These are phyloP conservation scores for Saccharum hybrid DNA, from an alignment of 202 grass and related monocot genomes.

Conservation along the genomic window DNA sequence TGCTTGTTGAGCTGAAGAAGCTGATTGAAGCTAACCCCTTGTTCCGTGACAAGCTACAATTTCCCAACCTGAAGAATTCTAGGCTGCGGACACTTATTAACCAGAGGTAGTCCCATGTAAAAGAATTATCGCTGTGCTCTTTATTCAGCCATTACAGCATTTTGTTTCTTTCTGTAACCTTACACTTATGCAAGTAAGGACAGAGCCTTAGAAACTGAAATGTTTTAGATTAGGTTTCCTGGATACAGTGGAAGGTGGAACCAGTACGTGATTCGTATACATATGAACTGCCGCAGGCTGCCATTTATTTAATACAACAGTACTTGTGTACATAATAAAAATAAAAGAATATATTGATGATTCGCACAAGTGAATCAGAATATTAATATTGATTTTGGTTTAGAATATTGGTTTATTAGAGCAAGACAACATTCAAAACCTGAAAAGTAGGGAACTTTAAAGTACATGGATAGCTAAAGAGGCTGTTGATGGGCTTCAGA, in stretches of 20 bases:
- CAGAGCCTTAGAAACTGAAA: slow-evolving; percentile 1
- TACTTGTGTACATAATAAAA: neutral
- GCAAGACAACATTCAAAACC: neutral
- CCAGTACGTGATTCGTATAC: neutral
- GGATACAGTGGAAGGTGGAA: neutral
- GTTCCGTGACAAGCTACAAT: slow-evolving; percentile 95
- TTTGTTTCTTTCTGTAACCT: slow-evolving; percentile 26
- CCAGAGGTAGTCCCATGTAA: slow-evolving; percentile 68
- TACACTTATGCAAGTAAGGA: neutral
- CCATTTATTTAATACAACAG: neutral
- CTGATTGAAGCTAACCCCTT: slow-evolving; percentile 96
- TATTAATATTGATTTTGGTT: neutral
- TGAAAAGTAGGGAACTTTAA: slow-evolving; percentile 4
- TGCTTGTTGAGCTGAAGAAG: slow-evolving; percentile 98
- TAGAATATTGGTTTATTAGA: neutral
- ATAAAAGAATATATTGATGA: neutral
- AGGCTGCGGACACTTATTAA: slow-evolving; percentile 93
- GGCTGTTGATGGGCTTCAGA: neutral
- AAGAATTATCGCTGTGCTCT: neutral
- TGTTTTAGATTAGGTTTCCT: neutral
- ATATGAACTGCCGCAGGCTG: neutral
- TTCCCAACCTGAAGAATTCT: slow-evolving; percentile 91
- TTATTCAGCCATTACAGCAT: slow-evolving; percentile 9
- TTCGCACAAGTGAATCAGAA: neutral
- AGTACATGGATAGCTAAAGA: slow-evolving; percentile 1